Evolutionary conservation across 1,139 yeast species (phyloP).

Genomic region (Suhomyces coccinellae): DNA sequence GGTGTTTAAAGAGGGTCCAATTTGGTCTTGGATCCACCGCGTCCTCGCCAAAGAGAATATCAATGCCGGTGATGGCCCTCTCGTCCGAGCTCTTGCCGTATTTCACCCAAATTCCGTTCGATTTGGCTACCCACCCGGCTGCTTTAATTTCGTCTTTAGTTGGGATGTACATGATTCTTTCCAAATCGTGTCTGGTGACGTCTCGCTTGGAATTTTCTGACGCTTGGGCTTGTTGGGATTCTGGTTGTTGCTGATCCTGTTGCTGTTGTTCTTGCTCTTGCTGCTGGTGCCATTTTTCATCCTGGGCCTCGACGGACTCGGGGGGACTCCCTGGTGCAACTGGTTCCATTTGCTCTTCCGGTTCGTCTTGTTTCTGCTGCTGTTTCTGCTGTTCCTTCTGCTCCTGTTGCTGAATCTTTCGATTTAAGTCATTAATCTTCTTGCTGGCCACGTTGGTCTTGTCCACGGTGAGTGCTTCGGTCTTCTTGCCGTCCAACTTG

Average conservation of each 20-base stretch:
- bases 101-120: slow-evolving; percentile 52
- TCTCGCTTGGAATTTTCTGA: slow-evolving; percentile 3
- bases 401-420: slow-evolving; percentile 11
- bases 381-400: slow-evolving; percentile 6
- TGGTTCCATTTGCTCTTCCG: too few species aligned
- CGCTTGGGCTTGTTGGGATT: background rate
- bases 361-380: background rate
- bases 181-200: slow-evolving; percentile 23
- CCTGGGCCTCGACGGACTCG: too few species aligned
- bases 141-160: slow-evolving; percentile 28
- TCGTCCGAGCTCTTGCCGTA: slow-evolving; percentile 31
- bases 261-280: slow-evolving; percentile 1
- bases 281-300: slow-evolving; percentile 6
- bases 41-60: slow-evolving; percentile 69
- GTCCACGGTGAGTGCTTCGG: slow-evolving; percentile 17
- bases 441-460: slow-evolving; percentile 20
- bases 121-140: slow-evolving; percentile 39
- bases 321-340: too few species aligned
- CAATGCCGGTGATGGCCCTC: slow-evolving; percentile 45
- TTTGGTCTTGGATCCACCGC: slow-evolving; percentile 75
- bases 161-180: slow-evolving; percentile 31
- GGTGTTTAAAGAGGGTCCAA: slow-evolving; percentile 51
- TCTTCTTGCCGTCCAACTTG: slow-evolving; percentile 16
- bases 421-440: slow-evolving; percentile 16
- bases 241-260: background rate